Conservation (phyloP, 768 basidiomycete genomes). For the Agrocybe praecox region DNA sequence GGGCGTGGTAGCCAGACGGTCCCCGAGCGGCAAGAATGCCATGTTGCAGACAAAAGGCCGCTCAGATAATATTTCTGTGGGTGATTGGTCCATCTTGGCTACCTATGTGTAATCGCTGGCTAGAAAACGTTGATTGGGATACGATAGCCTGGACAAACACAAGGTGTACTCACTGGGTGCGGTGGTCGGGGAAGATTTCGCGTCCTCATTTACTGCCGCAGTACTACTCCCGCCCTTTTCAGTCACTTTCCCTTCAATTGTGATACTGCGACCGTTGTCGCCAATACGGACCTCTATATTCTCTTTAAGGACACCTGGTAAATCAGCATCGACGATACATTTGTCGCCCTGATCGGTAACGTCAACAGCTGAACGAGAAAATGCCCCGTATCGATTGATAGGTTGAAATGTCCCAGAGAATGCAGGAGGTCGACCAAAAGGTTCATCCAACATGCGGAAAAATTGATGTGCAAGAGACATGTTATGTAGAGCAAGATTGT, state of each 20-base stretch:
- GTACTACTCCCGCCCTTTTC: slow-evolving; percentile 19
- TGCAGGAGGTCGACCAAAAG: slow-evolving; percentile 34
- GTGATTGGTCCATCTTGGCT: slow-evolving; percentile 19
- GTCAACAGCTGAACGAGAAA: slow-evolving; percentile 62
- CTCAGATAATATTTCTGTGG: slow-evolving; percentile 59
- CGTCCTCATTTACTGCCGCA: neutral
- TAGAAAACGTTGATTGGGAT: neutral
- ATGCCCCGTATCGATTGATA: slow-evolving; percentile 27
- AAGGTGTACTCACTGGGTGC: slow-evolving; percentile 21
- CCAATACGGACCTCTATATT: slow-evolving; percentile 72
- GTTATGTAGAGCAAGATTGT: slow-evolving; percentile 23
- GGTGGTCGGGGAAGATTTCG: slow-evolving; percentile 17
- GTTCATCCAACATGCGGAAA: slow-evolving; percentile 78
- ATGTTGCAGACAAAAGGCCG: slow-evolving; percentile 58
- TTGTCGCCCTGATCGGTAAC: slow-evolving; percentile 64
- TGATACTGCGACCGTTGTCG: slow-evolving; percentile 69
- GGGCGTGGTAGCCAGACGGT: slow-evolving; percentile 74
- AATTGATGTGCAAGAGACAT: slow-evolving; percentile 72
- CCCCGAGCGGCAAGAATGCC: slow-evolving; percentile 63
- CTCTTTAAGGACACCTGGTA: slow-evolving; percentile 81
- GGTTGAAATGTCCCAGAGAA: slow-evolving; percentile 23
- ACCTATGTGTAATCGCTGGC: slow-evolving; percentile 21
- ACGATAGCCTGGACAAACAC: neutral
- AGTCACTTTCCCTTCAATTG: slow-evolving; percentile 66
- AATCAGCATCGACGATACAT: slow-evolving; percentile 74